Evolutionary conservation across 208 protist genomes (phyloP).

Genomic region (Crithidia expoeki): DNA sequence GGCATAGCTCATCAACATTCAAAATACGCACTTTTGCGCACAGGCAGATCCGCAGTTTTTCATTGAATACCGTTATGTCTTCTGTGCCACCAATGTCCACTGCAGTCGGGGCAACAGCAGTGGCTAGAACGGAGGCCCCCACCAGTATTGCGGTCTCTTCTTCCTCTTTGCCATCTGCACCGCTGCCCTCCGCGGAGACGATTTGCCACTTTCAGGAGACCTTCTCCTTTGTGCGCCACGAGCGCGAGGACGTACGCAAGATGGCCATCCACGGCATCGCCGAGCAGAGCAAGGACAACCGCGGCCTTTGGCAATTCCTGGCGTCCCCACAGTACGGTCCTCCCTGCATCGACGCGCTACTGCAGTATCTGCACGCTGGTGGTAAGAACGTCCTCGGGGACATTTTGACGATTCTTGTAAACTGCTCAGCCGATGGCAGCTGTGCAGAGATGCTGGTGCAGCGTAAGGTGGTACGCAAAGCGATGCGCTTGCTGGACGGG

Average conservation of each 20-base stretch:
- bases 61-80: no score
- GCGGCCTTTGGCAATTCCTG: slow-evolving; percentile 55
- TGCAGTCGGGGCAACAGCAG: background rate
- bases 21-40: no score
- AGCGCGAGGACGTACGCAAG: slow-evolving; percentile 85
- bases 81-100: no score
- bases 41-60: no score
- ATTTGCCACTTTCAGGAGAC: slow-evolving; percentile 58
- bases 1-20: no score
- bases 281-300: slow-evolving; percentile 80
- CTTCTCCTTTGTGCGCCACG: slow-evolving; percentile 67
- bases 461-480: slow-evolving; percentile 63
- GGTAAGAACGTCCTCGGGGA: slow-evolving; percentile 61
- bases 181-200: slow-evolving; percentile 21
- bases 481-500: slow-evolving; percentile 81
- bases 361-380: slow-evolving; percentile 66
- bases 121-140: background rate
- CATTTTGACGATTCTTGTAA: slow-evolving; percentile 81
- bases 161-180: background rate
- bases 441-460: slow-evolving; percentile 78
- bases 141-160: background rate
- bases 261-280: slow-evolving; percentile 81
- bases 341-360: slow-evolving; percentile 51
- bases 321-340: slow-evolving; percentile 45
- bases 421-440: slow-evolving; percentile 72